Evolutionary conservation across 345 rosid genomes (phyloP), one percentile per base, ranked within the genome.

Genomic region (Isatis tinctoria): DNA sequence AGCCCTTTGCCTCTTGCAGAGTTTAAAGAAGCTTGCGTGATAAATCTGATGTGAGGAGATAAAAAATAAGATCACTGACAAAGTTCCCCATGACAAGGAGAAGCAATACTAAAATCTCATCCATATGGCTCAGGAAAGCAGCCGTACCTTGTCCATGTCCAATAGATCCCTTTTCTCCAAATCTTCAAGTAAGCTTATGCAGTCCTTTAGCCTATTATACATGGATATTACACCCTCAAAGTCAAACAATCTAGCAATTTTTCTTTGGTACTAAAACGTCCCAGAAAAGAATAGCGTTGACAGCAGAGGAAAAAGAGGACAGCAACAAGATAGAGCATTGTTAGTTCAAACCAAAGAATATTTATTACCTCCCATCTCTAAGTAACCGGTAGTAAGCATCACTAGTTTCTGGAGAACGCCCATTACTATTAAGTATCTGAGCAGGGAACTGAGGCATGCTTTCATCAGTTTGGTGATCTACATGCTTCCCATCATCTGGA

Each of bases 101-200:
- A 27, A 14, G 5, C 24, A 64, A 63, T 48, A 24, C 52, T 59
- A 53, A 67, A 9, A 48, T 62, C 37, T 58, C 35, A 39, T 57
- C 57, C 10, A 59, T 72, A 57, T 67, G 54, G 73, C 35, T 36
- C 61, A 62, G 60, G 57, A 52, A 16, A 52, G 45, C 32, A 72
- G 24, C 8, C 59, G 17, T 78, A 86, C 98, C 92, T 94, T 91
- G 82, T 84, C 81, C 95, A 85, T 91, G 77, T 94, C 88, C 80
- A 94, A 61, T 70, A 82, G 45, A 78, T 86, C 87, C 66, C 28
- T 79, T 70, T 79, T 76, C 52, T 89, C 93, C 93, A 79, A 64
- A 76, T 86, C 93, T 83, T 94, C 91, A 43, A 94, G 93, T 82
- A 94, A 80, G 77, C 65, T 80, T 44, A 94, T 61, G 79, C 93